A percentile compares a stretch with the other conserved stretches of the same genome.
Evolutionary conservation across 2,329 filamentous ascomycete genomes (phyloP).

Genomic region (Aspergillus fumigatus): DNA sequence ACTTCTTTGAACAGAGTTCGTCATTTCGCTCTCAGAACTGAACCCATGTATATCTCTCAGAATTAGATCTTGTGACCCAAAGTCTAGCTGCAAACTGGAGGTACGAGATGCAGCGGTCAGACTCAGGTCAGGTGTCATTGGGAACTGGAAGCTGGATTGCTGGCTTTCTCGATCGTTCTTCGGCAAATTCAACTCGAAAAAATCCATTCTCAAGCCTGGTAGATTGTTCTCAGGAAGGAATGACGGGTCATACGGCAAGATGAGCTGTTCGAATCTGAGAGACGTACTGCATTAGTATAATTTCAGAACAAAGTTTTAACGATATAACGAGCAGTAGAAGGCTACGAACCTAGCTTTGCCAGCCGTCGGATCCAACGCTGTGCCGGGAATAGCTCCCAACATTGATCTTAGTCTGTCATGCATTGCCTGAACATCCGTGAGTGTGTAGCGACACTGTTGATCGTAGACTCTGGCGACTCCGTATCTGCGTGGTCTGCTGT

Average conservation of each 20-base stretch:
- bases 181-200: slow-evolving; percentile 42
- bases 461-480: slow-evolving; percentile 80
- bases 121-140: slow-evolving; percentile 30
- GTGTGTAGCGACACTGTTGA: slow-evolving; percentile 82
- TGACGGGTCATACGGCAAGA: slow-evolving; percentile 74
- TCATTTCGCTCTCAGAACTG: slow-evolving; percentile 39
- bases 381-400: slow-evolving; percentile 53
- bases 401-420: slow-evolving; percentile 69
- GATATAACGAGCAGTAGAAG: slow-evolving; percentile 17
- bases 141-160: slow-evolving; percentile 29
- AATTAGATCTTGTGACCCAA: slow-evolving; percentile 46
- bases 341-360: slow-evolving; percentile 63
- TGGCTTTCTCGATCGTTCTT: slow-evolving; percentile 29
- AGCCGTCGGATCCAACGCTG: slow-evolving; percentile 64
- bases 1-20: slow-evolving; percentile 31
- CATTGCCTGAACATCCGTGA: slow-evolving; percentile 72
- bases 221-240: slow-evolving; percentile 67
- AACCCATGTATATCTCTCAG: slow-evolving; percentile 36
- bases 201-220: slow-evolving; percentile 54
- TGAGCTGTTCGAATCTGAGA: slow-evolving; percentile 66
- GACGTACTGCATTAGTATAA: no score
- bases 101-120: slow-evolving; percentile 24
- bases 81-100: slow-evolving; percentile 37
- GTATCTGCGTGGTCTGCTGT: slow-evolving; percentile 45
- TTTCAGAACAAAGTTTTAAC: background rate